phyloP scores from a whole-genome alignment of 73 alveolate genomes.

The Tetrahymena malaccensis region DNA sequence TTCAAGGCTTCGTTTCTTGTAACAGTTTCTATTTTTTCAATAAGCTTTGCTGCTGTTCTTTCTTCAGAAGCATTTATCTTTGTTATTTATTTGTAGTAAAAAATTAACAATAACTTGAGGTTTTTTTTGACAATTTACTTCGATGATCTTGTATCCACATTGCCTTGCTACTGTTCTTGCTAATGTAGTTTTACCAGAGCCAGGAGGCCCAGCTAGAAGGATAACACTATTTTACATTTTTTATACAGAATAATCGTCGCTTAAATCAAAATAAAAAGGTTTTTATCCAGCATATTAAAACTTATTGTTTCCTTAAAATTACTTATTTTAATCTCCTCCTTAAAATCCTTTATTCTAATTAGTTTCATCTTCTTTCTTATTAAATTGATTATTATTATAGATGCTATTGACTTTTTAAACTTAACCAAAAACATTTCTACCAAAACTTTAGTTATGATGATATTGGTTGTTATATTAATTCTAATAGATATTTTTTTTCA shows the following conservation, averaged over 20 bases:
- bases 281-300: neutral
- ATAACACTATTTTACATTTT: constrained; percentile 48
- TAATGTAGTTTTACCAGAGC: constrained; percentile 76
- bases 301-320: neutral
- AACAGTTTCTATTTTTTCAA: constrained; percentile 29
- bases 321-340: neutral
- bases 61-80: constrained; percentile 52
- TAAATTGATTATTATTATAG: neutral
- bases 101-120: neutral
- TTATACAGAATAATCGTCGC: neutral
- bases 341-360: neutral
- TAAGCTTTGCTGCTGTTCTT: constrained; percentile 27
- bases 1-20: constrained; percentile 13
- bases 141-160: constrained; percentile 71
- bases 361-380: neutral
- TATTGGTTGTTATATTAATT: neutral
- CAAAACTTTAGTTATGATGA: neutral
- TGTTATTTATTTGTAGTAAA: neutral
- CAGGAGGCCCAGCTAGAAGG: constrained; percentile 78
- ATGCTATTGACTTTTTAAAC: neutral
- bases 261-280: neutral
- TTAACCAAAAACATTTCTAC: neutral
- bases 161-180: constrained; percentile 68
- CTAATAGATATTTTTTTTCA: constrained; percentile 22
- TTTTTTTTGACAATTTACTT: neutral